Base-by-base conservation (phyloP, 2,329 filamentous ascomycete species). In the Talaromyces rugulosus region DNA sequence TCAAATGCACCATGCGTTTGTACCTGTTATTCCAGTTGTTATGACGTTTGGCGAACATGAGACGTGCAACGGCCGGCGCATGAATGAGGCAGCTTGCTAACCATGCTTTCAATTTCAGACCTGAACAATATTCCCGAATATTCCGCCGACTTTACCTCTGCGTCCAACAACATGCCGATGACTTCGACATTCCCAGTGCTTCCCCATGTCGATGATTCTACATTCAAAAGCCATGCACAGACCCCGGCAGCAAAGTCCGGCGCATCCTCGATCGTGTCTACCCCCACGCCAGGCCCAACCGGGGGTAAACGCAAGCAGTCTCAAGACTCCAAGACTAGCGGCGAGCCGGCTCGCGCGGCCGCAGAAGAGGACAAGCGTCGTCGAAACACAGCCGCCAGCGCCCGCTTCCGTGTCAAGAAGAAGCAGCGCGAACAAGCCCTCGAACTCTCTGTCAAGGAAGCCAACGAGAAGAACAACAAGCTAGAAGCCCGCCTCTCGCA, bases 381-480 rank as follows among this genome's bases (percentile, higher is more conserved):
- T 63, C 87, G 92, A 66, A 96, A 96, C 79, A 96, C 92, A 2
- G 92, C 92, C 34, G 92, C 92, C 60, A 92, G 89, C 67, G 92
- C 92, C 18, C 89, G 92, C 56, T 96, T 96, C 83, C 89, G 92
- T 63, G 87, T 95, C 74, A 96, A 96, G 87, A 96, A 96, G 88
- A 96, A 96, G 86, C 91, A 95, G 79, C 89, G 92, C 57, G 92
- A 96, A 80, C 90, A 93, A 76, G 89, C 90, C 8, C 86, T 96
- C 58, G 91, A 94, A 76, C 87, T 87, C 71, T 89, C 87, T 3
- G 88, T 91, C 69, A 92, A 92, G 76, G 92, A 96, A 68, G 90
- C 94, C 78, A 86, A 86, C 31, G 90, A 95, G 53, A 92, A 92
- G 78, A 89, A 93, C 58, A 81, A 85, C 18, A 81, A 82, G 18